Evolutionary conservation across 495 filamentous ascomycete species (phyloP).

Genomic region (Aspergillus avenaceus): DNA sequence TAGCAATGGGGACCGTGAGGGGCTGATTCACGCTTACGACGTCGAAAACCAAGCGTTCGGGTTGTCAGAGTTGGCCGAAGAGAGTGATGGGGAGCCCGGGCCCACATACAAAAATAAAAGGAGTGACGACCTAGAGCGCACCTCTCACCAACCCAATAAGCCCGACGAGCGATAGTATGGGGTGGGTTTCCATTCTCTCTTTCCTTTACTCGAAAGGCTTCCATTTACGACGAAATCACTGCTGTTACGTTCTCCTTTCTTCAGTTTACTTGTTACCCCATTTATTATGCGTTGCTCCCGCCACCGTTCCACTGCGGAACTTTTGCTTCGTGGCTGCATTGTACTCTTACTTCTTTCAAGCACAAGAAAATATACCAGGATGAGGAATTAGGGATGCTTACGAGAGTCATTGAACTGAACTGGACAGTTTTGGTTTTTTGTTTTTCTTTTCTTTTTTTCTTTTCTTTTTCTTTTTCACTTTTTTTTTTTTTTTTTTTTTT

Average conservation of each 20-base stretch:
- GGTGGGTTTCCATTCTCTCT: constrained; percentile 15
- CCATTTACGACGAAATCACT: constrained; percentile 22
- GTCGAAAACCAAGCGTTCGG: constrained; percentile 66
- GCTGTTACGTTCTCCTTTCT: constrained; percentile 15
- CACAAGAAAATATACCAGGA: constrained; percentile 24
- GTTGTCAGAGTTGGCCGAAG: constrained; percentile 65
- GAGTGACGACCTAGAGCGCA: constrained; percentile 23
- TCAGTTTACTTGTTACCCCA: constrained; percentile 1
- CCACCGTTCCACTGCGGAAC: background rate
- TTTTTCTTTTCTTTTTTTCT: constrained; percentile 16
- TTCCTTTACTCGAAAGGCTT: constrained; percentile 4
- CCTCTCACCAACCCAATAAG: constrained; percentile 32
- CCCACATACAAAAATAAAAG: constrained; percentile 33
- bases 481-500: constrained; percentile 9
- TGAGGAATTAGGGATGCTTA: constrained; percentile 31
- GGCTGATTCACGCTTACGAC: constrained; percentile 80
- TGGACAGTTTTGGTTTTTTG: constrained; percentile 5
- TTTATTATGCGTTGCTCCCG: background rate
- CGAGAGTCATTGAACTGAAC: constrained; percentile 37
- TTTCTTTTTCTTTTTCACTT: background rate
- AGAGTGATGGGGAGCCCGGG: constrained; percentile 56
- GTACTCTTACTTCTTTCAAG: constrained; percentile 32
- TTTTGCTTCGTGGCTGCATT: constrained; percentile 17
- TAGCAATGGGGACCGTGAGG: constrained; percentile 60
- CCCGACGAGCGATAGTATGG: constrained; percentile 35